A percentile compares a stretch with the other conserved stretches of the same genome.
These are phyloP conservation scores for Quercus alba DNA, from an alignment of 306 rosid species.

Conservation along the genomic window DNA sequence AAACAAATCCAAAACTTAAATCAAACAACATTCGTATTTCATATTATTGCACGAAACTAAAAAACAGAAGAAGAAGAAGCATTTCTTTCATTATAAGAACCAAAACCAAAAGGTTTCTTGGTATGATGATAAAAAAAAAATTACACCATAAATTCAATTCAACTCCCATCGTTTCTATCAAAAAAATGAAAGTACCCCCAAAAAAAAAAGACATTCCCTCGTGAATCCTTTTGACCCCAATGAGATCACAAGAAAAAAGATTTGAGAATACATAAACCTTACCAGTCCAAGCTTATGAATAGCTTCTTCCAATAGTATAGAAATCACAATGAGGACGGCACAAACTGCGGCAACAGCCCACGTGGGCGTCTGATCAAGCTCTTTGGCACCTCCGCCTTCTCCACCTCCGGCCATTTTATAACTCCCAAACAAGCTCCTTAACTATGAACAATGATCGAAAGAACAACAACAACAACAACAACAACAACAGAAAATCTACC, in stretches of 20 bases:
- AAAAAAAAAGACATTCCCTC: too few relatives aligned
- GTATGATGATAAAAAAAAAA: too few relatives aligned
- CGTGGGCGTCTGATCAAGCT: slow-evolving; percentile 82
- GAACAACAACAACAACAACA: background rate
- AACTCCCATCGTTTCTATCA: too few relatives aligned
- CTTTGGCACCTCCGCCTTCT: slow-evolving; percentile 39
- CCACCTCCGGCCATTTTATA: slow-evolving; percentile 49
- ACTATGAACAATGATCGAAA: background rate
- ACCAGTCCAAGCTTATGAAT: slow-evolving; percentile 67
- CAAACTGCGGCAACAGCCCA: slow-evolving; percentile 95
- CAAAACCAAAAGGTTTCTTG: too few relatives aligned
- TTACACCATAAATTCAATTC: too few relatives aligned
- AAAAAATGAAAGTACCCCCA: too few relatives aligned
- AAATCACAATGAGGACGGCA: slow-evolving; percentile 63
- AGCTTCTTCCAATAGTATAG: slow-evolving; percentile 62
- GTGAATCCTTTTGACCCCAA: too few relatives aligned
- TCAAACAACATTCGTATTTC: background rate
- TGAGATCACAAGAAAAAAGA: too few relatives aligned
- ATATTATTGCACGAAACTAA: too few relatives aligned
- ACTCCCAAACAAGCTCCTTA: background rate
- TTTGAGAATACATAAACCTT: background rate
- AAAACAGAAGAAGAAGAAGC: too few relatives aligned
- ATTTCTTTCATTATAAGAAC: too few relatives aligned
- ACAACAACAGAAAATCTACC: background rate
- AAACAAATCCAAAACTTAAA: background rate